Evolutionary conservation across 116 monocot genomes (phyloP), one percentile per base, ranked within the genome.

Genomic region (Posidonia oceanica): DNA sequence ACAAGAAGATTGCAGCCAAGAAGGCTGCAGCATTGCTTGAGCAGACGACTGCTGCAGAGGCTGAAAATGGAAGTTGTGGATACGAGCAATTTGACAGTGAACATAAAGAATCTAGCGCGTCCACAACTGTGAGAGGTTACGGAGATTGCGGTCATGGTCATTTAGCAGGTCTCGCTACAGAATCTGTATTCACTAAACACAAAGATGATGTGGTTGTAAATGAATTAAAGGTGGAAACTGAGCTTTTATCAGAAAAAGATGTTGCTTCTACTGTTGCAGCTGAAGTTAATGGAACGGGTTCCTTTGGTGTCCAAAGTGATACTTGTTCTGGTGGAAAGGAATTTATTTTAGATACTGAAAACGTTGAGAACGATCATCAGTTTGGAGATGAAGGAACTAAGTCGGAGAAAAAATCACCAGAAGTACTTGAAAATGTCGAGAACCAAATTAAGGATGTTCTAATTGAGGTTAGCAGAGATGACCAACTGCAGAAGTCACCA

Each of bases 1-100:
- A 90, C 80, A 85, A 78, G 80, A 83, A 68, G 39, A 52, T 71
- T 16, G 76, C 84, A 14, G 73, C 80, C 52, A 77, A 72, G 60
- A 64, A 66, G 14, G 66, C 74, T 15, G 80, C 64, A 4, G 71
- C 70, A 56, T 55, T 71, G 44, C 71, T 64, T 13, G 70, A 71
- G 70, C 58, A 77, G 65, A 55, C 22, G 12, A 4, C 7, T 41
- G 74, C 17, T 7, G n/a, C 20, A 2, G 63, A 72, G 7, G 11
- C 21, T 44, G 54, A 14, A 16, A 64, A 63, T 63, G 37, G 61
- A 37, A 7, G 18, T 7, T 51, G 44, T 17, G 59, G 41, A 7
- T 1, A n/a, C 14, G 38, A 56, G 3, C 17, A 8, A 7, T 20
- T 12, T 40, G 22, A 42, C 7, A 17, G 0, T 68, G 36, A 7